These are phyloP conservation scores for Quercus dentata DNA, from an alignment of 306 rosid species.

Conservation along the genomic window DNA sequence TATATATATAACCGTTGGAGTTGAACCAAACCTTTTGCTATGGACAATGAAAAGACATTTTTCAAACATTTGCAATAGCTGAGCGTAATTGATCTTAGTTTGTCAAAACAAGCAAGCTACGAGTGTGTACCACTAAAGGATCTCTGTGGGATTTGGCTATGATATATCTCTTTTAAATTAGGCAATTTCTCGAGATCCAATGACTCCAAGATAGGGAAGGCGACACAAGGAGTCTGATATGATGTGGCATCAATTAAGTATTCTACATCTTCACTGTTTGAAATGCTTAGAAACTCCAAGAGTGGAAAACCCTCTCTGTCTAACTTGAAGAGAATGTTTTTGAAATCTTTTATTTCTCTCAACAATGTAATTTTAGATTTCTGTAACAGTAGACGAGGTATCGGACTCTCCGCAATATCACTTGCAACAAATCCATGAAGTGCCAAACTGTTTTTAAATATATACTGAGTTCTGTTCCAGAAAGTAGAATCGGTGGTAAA, in stretches of 20 bases:
- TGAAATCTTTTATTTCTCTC: neutral
- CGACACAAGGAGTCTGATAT: neutral
- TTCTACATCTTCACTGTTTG: neutral
- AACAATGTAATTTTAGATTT: slow-evolving; percentile 11
- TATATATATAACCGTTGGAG: rapidly evolving
- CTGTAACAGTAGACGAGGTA: neutral
- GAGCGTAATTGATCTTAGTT: too few species aligned
- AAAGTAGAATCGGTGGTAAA: too few species aligned
- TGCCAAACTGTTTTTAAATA: too few species aligned
- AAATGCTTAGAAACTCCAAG: slow-evolving; percentile 6
- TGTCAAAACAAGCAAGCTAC: neutral
- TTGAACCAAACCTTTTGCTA: too few species aligned
- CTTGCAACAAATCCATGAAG: neutral
- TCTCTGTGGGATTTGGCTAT: neutral
- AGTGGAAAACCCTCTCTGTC: slow-evolving; percentile 8
- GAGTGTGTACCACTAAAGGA: neutral
- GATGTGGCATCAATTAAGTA: slow-evolving; percentile 3
- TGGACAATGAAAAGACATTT: neutral
- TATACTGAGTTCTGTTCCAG: too few species aligned
- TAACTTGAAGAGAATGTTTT: slow-evolving; percentile 6
- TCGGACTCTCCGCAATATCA: slow-evolving; percentile 5
- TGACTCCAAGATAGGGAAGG: neutral
- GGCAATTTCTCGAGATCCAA: rapidly evolving
- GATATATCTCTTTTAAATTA: neutral
- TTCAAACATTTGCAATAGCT: neutral